A percentile compares a stretch with the other conserved stretches of the same genome.
phyloP scores from a whole-genome alignment of 305 asterid species.

The Solanum hybrid region DNA sequence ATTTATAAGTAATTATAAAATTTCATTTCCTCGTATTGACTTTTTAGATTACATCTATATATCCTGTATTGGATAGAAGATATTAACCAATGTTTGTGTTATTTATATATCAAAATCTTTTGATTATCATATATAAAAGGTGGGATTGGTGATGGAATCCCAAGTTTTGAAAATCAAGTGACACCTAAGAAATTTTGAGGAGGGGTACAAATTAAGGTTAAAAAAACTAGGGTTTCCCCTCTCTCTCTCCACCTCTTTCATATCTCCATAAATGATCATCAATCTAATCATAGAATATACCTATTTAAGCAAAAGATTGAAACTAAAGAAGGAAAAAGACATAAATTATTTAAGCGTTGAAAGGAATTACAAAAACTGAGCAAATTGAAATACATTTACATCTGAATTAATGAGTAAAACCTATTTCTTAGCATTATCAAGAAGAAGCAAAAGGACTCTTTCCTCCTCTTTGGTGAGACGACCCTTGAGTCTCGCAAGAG shows the following conservation, averaged over 20 bases:
- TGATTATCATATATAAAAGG: background rate
- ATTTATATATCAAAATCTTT: background rate
- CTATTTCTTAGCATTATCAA: background rate
- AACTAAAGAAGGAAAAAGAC: background rate
- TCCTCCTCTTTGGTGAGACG: background rate
- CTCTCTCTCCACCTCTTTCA: background rate
- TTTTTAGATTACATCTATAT: background rate
- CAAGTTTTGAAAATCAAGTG: background rate
- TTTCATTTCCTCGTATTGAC: background rate
- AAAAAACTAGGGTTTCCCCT: background rate
- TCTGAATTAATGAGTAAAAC: background rate
- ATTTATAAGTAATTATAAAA: background rate
- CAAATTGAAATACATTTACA: background rate
- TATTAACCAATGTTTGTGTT: background rate
- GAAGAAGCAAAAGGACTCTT: background rate
- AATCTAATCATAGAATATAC: background rate
- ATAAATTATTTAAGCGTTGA: background rate
- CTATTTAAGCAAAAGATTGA: background rate
- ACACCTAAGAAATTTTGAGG: background rate
- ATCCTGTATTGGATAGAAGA: background rate
- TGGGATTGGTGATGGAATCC: background rate
- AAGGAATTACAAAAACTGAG: background rate
- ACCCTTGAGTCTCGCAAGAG: background rate
- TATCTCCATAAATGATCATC: background rate
- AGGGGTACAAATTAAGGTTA: background rate